Conservation (phyloP, 306 rosid species). For the Leucaena leucocephala region DNA sequence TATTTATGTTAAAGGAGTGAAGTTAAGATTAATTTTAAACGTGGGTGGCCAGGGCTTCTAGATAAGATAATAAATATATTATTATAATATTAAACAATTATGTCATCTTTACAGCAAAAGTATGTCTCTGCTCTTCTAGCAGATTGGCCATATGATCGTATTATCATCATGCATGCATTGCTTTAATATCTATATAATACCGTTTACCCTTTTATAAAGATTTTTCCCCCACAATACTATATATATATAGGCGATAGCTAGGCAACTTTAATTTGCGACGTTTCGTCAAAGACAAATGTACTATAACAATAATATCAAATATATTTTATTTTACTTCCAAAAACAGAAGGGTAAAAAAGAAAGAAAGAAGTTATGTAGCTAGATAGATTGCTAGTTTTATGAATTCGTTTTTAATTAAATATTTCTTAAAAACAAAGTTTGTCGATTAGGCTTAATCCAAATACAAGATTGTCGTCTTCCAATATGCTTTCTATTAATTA, state of each 20-base stretch:
- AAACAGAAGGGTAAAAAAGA: neutral
- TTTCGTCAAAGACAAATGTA: neutral
- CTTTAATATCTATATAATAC: neutral
- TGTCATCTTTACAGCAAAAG: conserved; percentile 30
- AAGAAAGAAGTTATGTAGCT: neutral
- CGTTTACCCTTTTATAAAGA: neutral
- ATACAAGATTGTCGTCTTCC: neutral
- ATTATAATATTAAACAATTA: conserved; percentile 6
- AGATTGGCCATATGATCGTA: conserved; percentile 25
- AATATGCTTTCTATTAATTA: neutral
- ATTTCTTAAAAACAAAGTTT: no score
- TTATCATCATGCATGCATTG: neutral
- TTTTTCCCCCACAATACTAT: no score
- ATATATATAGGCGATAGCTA: neutral
- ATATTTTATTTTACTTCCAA: neutral
- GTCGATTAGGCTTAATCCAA: no score
- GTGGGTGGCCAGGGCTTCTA: conserved; percentile 44
- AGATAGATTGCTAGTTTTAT: neutral
- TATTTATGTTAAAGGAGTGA: neutral
- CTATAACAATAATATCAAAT: neutral
- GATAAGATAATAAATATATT: neutral
- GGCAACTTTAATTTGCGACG: neutral
- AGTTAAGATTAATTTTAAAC: conserved; percentile 29
- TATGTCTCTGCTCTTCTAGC: conserved; percentile 16
- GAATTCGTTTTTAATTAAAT: neutral